Base-by-base conservation (phyloP, 257 asterid species). In the Linderniella brevidens region DNA sequence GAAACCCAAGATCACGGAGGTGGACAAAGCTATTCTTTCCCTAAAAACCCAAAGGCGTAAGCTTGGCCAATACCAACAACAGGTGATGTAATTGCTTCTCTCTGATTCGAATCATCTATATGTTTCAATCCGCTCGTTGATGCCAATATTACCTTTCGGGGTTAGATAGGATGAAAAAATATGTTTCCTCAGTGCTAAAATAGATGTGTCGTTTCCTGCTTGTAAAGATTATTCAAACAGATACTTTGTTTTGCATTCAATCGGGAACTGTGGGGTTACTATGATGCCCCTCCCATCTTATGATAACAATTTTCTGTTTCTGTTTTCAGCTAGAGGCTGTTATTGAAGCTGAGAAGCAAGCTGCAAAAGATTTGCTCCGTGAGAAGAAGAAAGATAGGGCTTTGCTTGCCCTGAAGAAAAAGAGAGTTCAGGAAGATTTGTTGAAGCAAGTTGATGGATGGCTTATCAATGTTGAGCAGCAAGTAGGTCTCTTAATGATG, bases 11-110 rank as follows among this genome's bases (percentile, higher is more conserved):
- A 79, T 90, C 68, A 90, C 96, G 19, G 92, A 81, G 61, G 96
- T 81, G 35, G 99, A 90, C 55, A 74, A 32, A 67, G 99, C 99
- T 38, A 85, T 90, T 57, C 94, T 85, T 29, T 77, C 96, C 55
- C 93, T 90, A 59, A 90, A 81, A 71, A 90, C 99, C 55, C 99
- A 90, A 54, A 60, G 99, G 74, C 94, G 98, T 20, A 85, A 79
- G 73, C 94, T 90, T 59, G 96, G 77, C 41, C 94, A 77, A 66
- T 79, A 90, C 65, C 98, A 90, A 71, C 88, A 70, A 48, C 83
- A 79, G 96, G 98, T 84, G n/a, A 35, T 50, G 51, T 17, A 50
- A 18, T 52, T 19, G 0, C 11, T 7, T 54, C 17, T 17, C 45
- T 25, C 4, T 56, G 14, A 8, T 9, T 49, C 11, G 17, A 46